Evolutionary conservation across 371 early-diverging fungal species (phyloP).

Genomic region (Syncephalastrum monosporum): DNA sequence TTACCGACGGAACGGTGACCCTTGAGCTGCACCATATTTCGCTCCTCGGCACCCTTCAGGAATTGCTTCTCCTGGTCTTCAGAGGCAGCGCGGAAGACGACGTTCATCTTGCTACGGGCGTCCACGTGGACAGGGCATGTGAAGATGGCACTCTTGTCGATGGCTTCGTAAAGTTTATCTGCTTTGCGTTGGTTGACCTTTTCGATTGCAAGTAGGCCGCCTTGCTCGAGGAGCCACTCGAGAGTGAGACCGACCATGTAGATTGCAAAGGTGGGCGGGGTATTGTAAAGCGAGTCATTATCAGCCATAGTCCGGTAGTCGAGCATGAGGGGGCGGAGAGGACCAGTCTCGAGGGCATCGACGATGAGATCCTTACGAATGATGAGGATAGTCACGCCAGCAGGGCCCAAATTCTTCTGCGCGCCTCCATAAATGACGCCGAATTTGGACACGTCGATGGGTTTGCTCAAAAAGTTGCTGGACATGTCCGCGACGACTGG

Average conservation of each 20-base stretch:
- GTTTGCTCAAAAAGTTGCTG: conserved; percentile 88
- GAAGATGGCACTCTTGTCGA: conserved; percentile 71
- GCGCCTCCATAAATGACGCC: conserved; percentile 94
- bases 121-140: conserved; percentile 62
- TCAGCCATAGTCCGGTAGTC: conserved; percentile 83
- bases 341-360: conserved; percentile 36
- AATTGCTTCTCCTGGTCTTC: conserved; percentile 81
- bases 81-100: conserved; percentile 77
- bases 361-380: conserved; percentile 86
- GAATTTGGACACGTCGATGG: conserved; percentile 80
- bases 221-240: conserved; percentile 74
- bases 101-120: conserved; percentile 87
- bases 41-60: conserved; percentile 74
- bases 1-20: conserved; percentile 87
- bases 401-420: conserved; percentile 97
- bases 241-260: conserved; percentile 89
- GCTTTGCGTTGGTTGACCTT: conserved; percentile 66
- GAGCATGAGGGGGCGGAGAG: conserved; percentile 77
- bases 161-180: conserved; percentile 64
- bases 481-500: conserved; percentile 95
- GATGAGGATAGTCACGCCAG: conserved; percentile 92
- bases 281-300: conserved; percentile 91
- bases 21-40: conserved; percentile 82
- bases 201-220: conserved; percentile 76
- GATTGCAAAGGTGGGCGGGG: conserved; percentile 95